Evolutionary conservation across 768 basidiomycete genomes (phyloP).

Genomic region (Ramaria rubella): DNA sequence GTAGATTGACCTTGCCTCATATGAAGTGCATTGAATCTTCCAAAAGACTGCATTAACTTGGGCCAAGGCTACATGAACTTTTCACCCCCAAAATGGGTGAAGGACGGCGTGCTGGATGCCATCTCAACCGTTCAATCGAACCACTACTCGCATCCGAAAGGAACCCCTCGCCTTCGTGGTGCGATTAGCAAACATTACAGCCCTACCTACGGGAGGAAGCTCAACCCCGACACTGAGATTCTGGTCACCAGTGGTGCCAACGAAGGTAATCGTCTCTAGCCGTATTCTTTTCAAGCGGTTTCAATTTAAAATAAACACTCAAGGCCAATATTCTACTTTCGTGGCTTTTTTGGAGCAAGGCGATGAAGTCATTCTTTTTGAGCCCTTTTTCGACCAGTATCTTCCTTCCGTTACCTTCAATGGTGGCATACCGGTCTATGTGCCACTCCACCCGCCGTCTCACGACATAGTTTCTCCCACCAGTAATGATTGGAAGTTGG

Average conservation of each 20-base stretch:
- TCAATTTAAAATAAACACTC: slow-evolving; percentile 10
- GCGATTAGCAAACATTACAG: slow-evolving; percentile 82
- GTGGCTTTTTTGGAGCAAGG: slow-evolving; percentile 86
- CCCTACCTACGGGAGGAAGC: slow-evolving; percentile 51
- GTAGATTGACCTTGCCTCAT: slow-evolving; percentile 2
- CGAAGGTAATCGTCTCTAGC: slow-evolving; percentile 55
- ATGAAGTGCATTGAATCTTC: slow-evolving; percentile 76
- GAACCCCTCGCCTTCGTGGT: slow-evolving; percentile 77
- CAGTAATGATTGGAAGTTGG: slow-evolving; percentile 79
- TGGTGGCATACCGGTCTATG: slow-evolving; percentile 87
- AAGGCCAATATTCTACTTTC: slow-evolving; percentile 92
- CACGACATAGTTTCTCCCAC: slow-evolving; percentile 41
- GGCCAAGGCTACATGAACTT: slow-evolving; percentile 97
- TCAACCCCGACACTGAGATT: slow-evolving; percentile 84
- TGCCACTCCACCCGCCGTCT: slow-evolving; percentile 87
- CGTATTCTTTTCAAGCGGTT: background rate
- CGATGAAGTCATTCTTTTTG: slow-evolving; percentile 98
- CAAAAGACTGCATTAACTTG: slow-evolving; percentile 89
- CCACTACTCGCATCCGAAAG: slow-evolving; percentile 90
- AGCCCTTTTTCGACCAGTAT: slow-evolving; percentile 97
- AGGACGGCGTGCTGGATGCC: slow-evolving; percentile 64
- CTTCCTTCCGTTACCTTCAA: slow-evolving; percentile 91
- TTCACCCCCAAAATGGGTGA: slow-evolving; percentile 73
- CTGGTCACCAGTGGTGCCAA: slow-evolving; percentile 95
- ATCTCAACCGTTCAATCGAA: slow-evolving; percentile 56